A percentile compares a stretch with the other conserved stretches of the same genome.
Evolutionary conservation across 1,284 basidiomycete genomes (phyloP).

Genomic region (Pisolithus thermaeus): DNA sequence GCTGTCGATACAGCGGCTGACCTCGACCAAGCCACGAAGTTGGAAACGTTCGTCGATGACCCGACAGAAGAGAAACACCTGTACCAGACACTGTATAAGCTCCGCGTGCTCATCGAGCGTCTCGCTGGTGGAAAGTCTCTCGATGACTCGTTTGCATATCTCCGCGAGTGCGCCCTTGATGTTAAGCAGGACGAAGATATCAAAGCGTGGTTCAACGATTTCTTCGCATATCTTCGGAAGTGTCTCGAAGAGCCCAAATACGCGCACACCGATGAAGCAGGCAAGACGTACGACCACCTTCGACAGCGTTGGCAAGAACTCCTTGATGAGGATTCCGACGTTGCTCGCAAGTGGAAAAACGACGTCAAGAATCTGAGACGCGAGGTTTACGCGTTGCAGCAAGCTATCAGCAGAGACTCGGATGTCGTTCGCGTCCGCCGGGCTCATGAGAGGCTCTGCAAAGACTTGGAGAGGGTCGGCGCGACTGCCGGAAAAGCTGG

Average conservation of each 20-base stretch:
- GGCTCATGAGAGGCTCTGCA: conserved; percentile 42
- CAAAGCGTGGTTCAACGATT: conserved; percentile 43
- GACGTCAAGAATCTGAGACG: conserved; percentile 40
- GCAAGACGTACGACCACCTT: conserved; percentile 37
- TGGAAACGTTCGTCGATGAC: conserved; percentile 52
- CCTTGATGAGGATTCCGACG: conserved; percentile 36
- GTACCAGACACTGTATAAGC: conserved; percentile 38
- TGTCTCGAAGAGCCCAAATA: conserved; percentile 47
- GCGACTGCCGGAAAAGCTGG: conserved; percentile 31
- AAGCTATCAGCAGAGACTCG: conserved; percentile 40
- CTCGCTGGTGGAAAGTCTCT: conserved; percentile 41
- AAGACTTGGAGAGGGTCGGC: conserved; percentile 41
- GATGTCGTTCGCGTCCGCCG: conserved; percentile 40
- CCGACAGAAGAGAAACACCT: conserved; percentile 53
- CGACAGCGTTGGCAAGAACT: conserved; percentile 44
- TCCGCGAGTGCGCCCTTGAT: conserved; percentile 38
- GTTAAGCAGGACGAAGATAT: conserved; percentile 44
- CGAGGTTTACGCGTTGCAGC: conserved; percentile 39
- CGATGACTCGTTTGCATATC: conserved; percentile 34
- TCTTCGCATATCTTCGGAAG: conserved; percentile 39
- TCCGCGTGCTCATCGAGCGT: conserved; percentile 45
- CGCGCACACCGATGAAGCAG: conserved; percentile 43
- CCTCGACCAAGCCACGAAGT: conserved; percentile 32
- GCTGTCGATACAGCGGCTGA: conserved; percentile 45
- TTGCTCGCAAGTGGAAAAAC: conserved; percentile 45